Evolutionary conservation across 257 asterid genomes (phyloP).

Genomic region (Solanum sitiens): DNA sequence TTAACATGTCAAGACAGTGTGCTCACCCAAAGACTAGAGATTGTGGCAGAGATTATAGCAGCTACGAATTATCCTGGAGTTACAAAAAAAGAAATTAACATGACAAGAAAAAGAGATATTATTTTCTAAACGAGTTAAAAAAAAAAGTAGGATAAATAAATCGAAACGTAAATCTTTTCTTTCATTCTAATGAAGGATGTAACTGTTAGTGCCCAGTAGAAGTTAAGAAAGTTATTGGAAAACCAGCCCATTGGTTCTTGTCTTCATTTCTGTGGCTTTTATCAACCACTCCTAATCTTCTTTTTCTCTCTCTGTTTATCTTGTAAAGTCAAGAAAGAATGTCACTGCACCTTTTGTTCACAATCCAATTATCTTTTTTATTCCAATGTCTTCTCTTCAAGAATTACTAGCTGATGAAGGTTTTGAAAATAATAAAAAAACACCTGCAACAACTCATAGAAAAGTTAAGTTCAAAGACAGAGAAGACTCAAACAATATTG

Average conservation of each 20-base stretch:
- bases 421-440: slow-evolving; percentile 18
- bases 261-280: slow-evolving; percentile 15
- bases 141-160: neutral
- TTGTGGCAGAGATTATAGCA: too few relatives aligned
- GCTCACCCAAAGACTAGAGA: too few relatives aligned
- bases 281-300: slow-evolving; percentile 2
- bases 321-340: slow-evolving; percentile 8
- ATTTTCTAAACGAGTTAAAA: too few relatives aligned
- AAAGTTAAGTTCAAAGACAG: slow-evolving; percentile 43
- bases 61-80: too few relatives aligned
- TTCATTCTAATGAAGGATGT: neutral
- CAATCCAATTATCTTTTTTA: neutral
- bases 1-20: neutral
- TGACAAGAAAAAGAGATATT: neutral
- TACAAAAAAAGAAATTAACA: neutral
- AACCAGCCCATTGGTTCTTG: slow-evolving; percentile 13
- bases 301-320: slow-evolving; percentile 16
- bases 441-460: slow-evolving; percentile 16
- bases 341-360: slow-evolving; percentile 17
- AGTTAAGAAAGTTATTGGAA: neutral
- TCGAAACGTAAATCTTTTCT: neutral
- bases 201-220: neutral
- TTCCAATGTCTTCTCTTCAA: slow-evolving; percentile 58
- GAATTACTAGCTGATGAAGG: slow-evolving; percentile 61
- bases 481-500: slow-evolving; percentile 24